Evolutionary conservation across 176 grass and related monocot species (phyloP), one percentile per base, ranked within the genome.

Genomic region (Phyllostachys edulis): DNA sequence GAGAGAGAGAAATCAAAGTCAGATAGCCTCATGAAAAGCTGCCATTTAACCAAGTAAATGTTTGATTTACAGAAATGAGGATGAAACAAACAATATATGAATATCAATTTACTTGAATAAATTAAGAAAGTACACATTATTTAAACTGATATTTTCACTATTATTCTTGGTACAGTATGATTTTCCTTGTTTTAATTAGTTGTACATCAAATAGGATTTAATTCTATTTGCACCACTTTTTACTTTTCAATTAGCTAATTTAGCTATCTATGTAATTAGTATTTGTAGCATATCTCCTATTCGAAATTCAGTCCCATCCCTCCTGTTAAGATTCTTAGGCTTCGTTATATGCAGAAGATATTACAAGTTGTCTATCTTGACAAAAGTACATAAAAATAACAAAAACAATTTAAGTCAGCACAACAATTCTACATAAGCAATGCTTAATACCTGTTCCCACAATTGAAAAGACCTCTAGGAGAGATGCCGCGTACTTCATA

Each of bases 401-500:
- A 74, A 16, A 49, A 76, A 63, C 6, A 84, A 59, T 65, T 67
- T 89, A 89, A 52, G 47, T 12, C 32, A 37, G 36, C 26, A 50
- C 45, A 34, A 41, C 29, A 39, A 20, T 69, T 61, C 12, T 23
- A 67, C 17, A 17, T 52, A 80, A 67, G 45, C 29, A 89, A 69
- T 34, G 20, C 54, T 37, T 27, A 61, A 20, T 92, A 99, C 96
- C 96, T 99, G 74, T 99, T 99, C 87, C 96, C 96, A 86, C 96
- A 99, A 89, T 99, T 99, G 91, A 92, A 88, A 89, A 99, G 88
- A 32, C 96, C 96, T 87, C 93, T 92, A 12, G 96, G 96, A 81
- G 89, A 91, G 88, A 99, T 77, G 10, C 89, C 91, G 50, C 77
- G 69, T 59, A 87, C 89, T 90, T 96, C 91, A 52, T 92, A 96